Conservation (phyloP, 805 yeast species). For the Yarrowia sp. region DNA sequence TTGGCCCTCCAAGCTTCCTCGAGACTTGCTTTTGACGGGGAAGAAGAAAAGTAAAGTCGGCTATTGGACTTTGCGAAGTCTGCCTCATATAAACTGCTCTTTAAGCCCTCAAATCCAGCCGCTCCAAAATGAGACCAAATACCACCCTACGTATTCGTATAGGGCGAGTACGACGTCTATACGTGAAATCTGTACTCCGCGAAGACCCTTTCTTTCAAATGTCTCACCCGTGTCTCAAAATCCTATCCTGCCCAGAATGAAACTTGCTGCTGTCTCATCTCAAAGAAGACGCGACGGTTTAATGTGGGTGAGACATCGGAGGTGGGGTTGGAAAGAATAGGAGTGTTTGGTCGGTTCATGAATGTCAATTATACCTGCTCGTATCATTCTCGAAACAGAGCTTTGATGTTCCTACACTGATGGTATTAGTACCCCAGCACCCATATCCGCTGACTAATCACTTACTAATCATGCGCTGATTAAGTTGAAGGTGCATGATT, state of each 20-base stretch:
- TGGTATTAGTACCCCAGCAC: too few relatives aligned
- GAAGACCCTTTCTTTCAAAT: background rate
- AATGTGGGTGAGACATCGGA: background rate
- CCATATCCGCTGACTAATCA: too few relatives aligned
- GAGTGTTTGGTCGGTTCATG: too few relatives aligned
- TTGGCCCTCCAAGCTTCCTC: background rate
- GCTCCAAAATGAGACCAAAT: too few relatives aligned
- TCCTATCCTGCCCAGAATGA: background rate
- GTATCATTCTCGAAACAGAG: too few relatives aligned
- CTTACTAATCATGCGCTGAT: background rate
- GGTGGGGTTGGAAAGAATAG: too few relatives aligned
- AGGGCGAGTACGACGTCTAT: background rate
- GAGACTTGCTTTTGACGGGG: background rate
- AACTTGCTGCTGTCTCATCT: conserved; percentile 8
- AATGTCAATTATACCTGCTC: too few relatives aligned
- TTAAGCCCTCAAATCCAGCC: background rate
- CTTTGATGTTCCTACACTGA: too few relatives aligned
- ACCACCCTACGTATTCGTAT: too few relatives aligned
- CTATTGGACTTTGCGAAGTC: background rate
- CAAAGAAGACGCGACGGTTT: background rate
- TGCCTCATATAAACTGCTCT: background rate
- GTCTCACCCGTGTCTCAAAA: conserved; percentile 6
- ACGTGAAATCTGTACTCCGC: background rate
- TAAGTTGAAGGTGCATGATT: conserved; percentile 7
- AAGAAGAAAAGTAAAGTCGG: background rate